Conservation (phyloP, 2,329 filamentous ascomycete genomes). For the Colletotrichum theobromicola region DNA sequence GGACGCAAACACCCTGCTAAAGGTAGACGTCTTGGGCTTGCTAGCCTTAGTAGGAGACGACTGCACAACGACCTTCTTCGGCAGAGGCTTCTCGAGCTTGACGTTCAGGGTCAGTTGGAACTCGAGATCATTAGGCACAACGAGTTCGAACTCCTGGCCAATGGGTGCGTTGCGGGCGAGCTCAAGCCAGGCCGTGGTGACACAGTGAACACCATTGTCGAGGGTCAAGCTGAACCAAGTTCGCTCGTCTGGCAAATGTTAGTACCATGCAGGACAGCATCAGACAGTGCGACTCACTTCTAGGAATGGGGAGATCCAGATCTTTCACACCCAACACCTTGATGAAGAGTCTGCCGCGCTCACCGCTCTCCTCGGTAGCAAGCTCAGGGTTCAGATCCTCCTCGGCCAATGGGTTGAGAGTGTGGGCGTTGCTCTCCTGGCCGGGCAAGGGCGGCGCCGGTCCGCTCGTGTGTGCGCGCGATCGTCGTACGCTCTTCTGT, state of each 20-base stretch:
- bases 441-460: constrained; percentile 84
- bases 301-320: constrained; percentile 87
- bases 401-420: constrained; percentile 71
- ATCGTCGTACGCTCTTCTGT: constrained; percentile 68
- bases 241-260: constrained; percentile 70
- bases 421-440: constrained; percentile 78
- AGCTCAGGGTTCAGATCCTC: constrained; percentile 65
- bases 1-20: constrained; percentile 90
- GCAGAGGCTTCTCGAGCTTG: constrained; percentile 83
- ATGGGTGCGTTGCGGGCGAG: constrained; percentile 91
- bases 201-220: constrained; percentile 98
- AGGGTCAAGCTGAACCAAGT: constrained; percentile 95
- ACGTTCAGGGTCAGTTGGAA: constrained; percentile 98
- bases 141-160: constrained; percentile 96
- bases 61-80: constrained; percentile 48
- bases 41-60: constrained; percentile 66
- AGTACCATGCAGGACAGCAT: constrained; percentile 19
- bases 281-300: constrained; percentile 64
- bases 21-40: constrained; percentile 82
- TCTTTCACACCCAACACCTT: constrained; percentile 99
- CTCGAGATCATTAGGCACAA: constrained; percentile 96
- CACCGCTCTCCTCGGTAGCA: constrained; percentile 76
- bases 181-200: constrained; percentile 95
- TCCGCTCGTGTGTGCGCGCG: constrained; percentile 56
- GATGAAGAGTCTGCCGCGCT: constrained; percentile 91